phyloP scores from a whole-genome alignment of 805 yeast species.

The Schizosaccharomyces cryophilus region DNA sequence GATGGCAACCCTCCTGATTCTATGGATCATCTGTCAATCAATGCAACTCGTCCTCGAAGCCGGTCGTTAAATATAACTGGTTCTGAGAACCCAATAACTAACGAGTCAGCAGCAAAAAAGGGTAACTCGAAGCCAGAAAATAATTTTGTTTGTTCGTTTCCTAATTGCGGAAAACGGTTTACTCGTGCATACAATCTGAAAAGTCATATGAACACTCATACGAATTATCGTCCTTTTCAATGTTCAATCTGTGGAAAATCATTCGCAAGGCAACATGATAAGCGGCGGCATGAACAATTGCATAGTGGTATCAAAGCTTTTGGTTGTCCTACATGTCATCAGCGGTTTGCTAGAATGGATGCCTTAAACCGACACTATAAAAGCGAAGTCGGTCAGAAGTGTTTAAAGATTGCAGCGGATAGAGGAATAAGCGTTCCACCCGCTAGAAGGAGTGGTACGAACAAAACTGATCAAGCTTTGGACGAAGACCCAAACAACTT shows the following conservation, averaged over 20 bases:
- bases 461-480: not conserved
- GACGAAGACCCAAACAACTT: not conserved
- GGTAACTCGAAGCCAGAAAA: slow-evolving; percentile 13
- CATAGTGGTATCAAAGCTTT: slow-evolving; percentile 51
- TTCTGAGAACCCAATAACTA: not conserved
- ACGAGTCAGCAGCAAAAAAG: not conserved
- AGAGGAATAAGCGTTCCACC: not conserved
- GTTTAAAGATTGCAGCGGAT: slow-evolving; percentile 18
- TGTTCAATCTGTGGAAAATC: slow-evolving; percentile 40
- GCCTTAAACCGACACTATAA: slow-evolving; percentile 55
- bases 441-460: not conserved
- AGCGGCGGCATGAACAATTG: slow-evolving; percentile 50
- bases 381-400: slow-evolving; percentile 49
- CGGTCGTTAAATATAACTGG: not conserved
- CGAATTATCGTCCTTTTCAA: slow-evolving; percentile 43
- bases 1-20: not conserved
- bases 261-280: slow-evolving; percentile 57
- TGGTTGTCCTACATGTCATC: slow-evolving; percentile 62
- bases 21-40: not conserved
- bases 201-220: slow-evolving; percentile 74
- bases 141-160: slow-evolving; percentile 41
- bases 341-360: slow-evolving; percentile 50
- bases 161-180: slow-evolving; percentile 50
- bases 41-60: not conserved
- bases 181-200: slow-evolving; percentile 84